Percentiles rank a stretch among this genome's conserved stretches.
Conservation (phyloP, 148 eudicot genomes). For the Chenopodium berlandieri region DNA sequence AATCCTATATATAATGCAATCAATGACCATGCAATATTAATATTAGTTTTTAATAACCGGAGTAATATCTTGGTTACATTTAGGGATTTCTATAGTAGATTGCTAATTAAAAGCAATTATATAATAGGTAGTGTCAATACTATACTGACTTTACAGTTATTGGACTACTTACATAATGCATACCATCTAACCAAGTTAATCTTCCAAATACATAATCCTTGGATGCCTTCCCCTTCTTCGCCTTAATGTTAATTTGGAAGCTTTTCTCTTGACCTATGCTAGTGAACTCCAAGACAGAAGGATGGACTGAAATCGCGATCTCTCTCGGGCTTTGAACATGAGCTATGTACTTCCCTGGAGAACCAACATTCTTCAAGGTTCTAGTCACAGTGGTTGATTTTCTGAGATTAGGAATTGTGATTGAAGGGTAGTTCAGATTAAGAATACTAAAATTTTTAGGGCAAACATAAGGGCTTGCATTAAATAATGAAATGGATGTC, state of each 20-base stretch:
- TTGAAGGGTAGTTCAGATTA: constrained; percentile 81
- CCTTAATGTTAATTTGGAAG: constrained; percentile 45
- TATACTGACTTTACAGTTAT: constrained; percentile 55
- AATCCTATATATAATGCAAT: too few species aligned
- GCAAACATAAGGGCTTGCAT: constrained; percentile 42
- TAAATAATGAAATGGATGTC: constrained; percentile 42
- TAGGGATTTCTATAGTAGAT: not conserved
- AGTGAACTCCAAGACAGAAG: constrained; percentile 43
- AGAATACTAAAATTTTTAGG: constrained; percentile 36
- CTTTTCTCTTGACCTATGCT: constrained; percentile 51
- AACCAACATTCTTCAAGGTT: constrained; percentile 70
- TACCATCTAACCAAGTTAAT: constrained; percentile 77
- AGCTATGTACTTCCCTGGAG: constrained; percentile 50
- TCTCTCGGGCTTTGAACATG: constrained; percentile 44
- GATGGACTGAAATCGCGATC: constrained; percentile 38
- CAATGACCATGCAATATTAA: too few species aligned
- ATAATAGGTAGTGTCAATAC: constrained; percentile 5
- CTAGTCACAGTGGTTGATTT: constrained; percentile 51
- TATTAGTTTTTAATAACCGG: too few species aligned
- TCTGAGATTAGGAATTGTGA: constrained; percentile 62
- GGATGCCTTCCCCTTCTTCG: constrained; percentile 22
- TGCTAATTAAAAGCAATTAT: not conserved
- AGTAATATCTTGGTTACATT: not conserved
- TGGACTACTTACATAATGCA: constrained; percentile 76
- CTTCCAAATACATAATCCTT: constrained; percentile 68